Conservation (phyloP, 495 filamentous ascomycete species). For the Trichocladium uniseriatum region DNA sequence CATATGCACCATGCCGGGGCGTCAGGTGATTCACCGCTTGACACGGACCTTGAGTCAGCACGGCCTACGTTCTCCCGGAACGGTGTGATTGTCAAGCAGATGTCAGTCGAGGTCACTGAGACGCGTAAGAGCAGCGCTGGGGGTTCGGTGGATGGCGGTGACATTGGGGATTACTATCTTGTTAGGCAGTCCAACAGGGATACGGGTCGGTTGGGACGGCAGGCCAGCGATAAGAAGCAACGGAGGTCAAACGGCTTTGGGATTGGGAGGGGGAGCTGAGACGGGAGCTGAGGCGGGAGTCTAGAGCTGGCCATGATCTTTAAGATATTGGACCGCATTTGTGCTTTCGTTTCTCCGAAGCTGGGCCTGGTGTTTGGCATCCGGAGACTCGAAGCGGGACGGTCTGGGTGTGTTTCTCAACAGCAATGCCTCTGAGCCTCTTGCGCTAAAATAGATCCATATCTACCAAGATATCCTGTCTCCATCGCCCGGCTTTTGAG, state of each 20-base stretch:
- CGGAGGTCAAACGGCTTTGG: slow-evolving; percentile 5
- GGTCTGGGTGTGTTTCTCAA: too few species aligned
- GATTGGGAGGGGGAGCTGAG: background rate
- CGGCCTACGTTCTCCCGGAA: too few species aligned
- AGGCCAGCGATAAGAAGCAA: background rate
- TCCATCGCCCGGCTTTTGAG: too few species aligned
- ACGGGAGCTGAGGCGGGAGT: background rate
- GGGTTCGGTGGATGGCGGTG: background rate
- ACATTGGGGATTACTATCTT: slow-evolving; percentile 22
- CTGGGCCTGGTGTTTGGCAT: too few species aligned
- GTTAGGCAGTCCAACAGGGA: slow-evolving; percentile 10
- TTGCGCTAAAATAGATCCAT: too few species aligned
- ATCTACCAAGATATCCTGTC: too few species aligned
- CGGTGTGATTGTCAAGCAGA: slow-evolving; percentile 18
- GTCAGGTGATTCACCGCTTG: background rate
- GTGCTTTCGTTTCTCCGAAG: too few species aligned
- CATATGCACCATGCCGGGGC: background rate
- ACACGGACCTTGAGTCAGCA: slow-evolving; percentile 9
- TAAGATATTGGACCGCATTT: too few species aligned
- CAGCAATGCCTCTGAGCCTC: too few species aligned
- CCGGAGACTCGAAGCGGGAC: too few species aligned
- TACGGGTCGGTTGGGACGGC: background rate
- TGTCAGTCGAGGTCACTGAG: slow-evolving; percentile 16
- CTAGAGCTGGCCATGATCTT: too few species aligned
- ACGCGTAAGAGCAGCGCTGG: background rate